phyloP scores from a whole-genome alignment of 495 filamentous ascomycete genomes.

The Lophiostoma macrostomum region DNA sequence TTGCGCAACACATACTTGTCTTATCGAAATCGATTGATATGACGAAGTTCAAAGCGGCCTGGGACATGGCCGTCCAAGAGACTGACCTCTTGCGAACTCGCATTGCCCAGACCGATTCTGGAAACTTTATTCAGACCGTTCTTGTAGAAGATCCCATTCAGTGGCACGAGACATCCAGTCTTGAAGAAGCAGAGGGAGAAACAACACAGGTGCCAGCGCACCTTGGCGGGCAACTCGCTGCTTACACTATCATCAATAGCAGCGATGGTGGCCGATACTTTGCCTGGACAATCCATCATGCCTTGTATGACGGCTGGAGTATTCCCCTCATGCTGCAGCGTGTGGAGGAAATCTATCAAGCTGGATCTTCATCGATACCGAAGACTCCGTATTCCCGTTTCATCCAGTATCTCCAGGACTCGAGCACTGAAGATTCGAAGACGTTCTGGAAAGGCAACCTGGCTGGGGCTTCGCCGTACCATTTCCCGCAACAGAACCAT shows the following conservation, averaged over 20 bases:
- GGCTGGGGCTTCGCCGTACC: slow-evolving; percentile 15
- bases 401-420: slow-evolving; percentile 28
- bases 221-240: slow-evolving; percentile 15
- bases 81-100: slow-evolving; percentile 45
- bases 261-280: slow-evolving; percentile 25
- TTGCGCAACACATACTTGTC: slow-evolving; percentile 43
- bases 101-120: slow-evolving; percentile 37
- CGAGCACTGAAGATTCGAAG: slow-evolving; percentile 4
- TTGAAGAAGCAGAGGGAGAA: slow-evolving; percentile 15
- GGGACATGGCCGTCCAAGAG: slow-evolving; percentile 42
- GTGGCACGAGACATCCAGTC: slow-evolving; percentile 11
- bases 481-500: slow-evolving; percentile 18
- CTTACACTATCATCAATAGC: slow-evolving; percentile 23
- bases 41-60: slow-evolving; percentile 46
- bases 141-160: slow-evolving; percentile 27
- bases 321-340: slow-evolving; percentile 23
- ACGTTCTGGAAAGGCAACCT: slow-evolving; percentile 20
- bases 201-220: slow-evolving; percentile 3
- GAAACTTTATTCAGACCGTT: slow-evolving; percentile 28
- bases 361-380: slow-evolving; percentile 21
- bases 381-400: slow-evolving; percentile 27
- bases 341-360: slow-evolving; percentile 20
- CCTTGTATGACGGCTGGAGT: slow-evolving; percentile 38
- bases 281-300: slow-evolving; percentile 39
- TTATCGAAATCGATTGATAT: slow-evolving; percentile 46